Base-by-base conservation (phyloP, 2,329 filamentous ascomycete species). In the Epichloe glyceriae region DNA sequence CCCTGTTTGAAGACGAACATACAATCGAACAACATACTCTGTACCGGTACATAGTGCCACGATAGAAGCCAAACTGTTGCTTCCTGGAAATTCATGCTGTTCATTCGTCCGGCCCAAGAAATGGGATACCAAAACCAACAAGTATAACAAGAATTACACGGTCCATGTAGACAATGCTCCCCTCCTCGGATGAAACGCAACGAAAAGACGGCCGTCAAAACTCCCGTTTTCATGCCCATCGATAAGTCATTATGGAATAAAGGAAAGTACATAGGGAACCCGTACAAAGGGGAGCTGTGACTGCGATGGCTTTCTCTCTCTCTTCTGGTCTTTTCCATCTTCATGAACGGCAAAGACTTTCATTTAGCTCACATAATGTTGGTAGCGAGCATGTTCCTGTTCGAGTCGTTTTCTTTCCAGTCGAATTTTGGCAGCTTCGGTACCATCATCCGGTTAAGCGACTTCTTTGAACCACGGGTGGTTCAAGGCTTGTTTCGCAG, bases 381-480 rank as follows among this genome's bases (percentile, higher is more conserved):
- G 48, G 37, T 42, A 42, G 15, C 52, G 46, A 46, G 35, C 40
- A 35, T 51, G 49, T 30, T 52, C 40, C 46, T 51, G 52, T 34
- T 53, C 52, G 6, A 38, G 20, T n/a, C 50, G 46, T 46, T 50
- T 51, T 19, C 52, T 49, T 12, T 53, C 52, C 37, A 44, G 26
- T 35, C 74, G 70, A 50, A 80, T 78, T 60, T 78, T 78, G 15
- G 75, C 72, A 15, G 78, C 78, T 58, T 80, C 77, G 14, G 76
- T 80, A 33, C 78, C 78, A 57, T 82, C 78, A 57, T 82, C 78
- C n/a, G 74, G 73, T n/a, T 72, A 68, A 6, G 75, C 71, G 12
- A 68, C 61, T 58, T 81, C 78, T 55, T 73, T 73, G 64, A 82
- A 81, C 78, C 78, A 82, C 2, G 75, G 74, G 54, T 82, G 79